Evolutionary conservation across 1,284 basidiomycete species (phyloP).

Genomic region (Cutaneotrichosporon sp.): DNA sequence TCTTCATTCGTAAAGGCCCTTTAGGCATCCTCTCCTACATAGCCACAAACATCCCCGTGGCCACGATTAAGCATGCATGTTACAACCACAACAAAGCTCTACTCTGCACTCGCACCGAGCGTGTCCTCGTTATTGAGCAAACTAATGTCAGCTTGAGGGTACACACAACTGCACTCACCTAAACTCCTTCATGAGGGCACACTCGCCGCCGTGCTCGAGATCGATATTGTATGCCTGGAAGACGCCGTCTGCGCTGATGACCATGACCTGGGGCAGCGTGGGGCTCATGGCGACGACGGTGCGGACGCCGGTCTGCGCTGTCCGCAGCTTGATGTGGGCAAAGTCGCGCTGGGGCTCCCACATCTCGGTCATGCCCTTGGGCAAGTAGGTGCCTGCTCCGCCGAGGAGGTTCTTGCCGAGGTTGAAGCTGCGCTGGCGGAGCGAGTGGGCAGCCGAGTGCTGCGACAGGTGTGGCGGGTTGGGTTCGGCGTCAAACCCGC

Average conservation of each 20-base stretch:
- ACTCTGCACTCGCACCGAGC: constrained; percentile 10
- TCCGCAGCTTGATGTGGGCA: constrained; percentile 84
- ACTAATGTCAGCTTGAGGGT: neutral
- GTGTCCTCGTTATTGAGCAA: constrained; percentile 18
- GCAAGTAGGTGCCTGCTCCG: constrained; percentile 83
- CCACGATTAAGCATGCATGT: constrained; percentile 3
- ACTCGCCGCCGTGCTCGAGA: constrained; percentile 92
- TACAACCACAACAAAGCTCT: constrained; percentile 7
- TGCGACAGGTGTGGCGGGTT: constrained; percentile 21
- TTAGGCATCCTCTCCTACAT: too few relatives aligned
- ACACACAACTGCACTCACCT: too few relatives aligned
- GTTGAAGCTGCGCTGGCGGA: constrained; percentile 61
- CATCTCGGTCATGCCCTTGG: constrained; percentile 85
- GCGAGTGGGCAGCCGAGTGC: constrained; percentile 30
- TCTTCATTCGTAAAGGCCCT: too few relatives aligned
- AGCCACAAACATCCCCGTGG: too few relatives aligned
- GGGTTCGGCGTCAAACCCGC: constrained; percentile 22
- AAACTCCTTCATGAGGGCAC: constrained; percentile 88
- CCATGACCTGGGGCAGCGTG: constrained; percentile 92
- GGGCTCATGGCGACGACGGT: constrained; percentile 81
- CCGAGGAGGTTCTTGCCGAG: constrained; percentile 74
- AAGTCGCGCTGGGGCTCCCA: constrained; percentile 97
- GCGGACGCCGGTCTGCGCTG: constrained; percentile 58
- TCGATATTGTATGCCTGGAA: constrained; percentile 97
- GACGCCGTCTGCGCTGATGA: constrained; percentile 88